phyloP scores from a whole-genome alignment of 2,329 filamentous ascomycete genomes.

The Coniochaeta ligniaria region DNA sequence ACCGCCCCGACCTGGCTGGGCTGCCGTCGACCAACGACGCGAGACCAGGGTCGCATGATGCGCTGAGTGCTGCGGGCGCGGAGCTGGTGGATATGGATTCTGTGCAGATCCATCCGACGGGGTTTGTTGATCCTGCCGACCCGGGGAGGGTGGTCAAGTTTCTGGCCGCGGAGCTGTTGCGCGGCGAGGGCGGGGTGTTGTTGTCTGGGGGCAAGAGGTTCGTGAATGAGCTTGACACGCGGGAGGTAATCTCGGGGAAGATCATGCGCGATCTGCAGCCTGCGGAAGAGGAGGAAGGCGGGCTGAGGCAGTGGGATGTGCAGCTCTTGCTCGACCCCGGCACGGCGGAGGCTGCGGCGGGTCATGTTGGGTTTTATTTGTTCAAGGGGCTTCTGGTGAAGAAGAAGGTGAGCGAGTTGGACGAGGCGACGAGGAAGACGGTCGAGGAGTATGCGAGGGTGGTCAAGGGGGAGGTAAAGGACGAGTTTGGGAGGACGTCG shows the following conservation, averaged over 20 bases:
- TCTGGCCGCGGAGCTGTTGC: slow-evolving; percentile 54
- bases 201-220: slow-evolving; percentile 44
- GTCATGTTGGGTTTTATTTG: slow-evolving; percentile 55
- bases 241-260: slow-evolving; percentile 46
- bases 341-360: slow-evolving; percentile 39
- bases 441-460: slow-evolving; percentile 41
- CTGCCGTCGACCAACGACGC: slow-evolving; percentile 58
- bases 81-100: slow-evolving; percentile 43
- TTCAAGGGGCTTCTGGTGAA: slow-evolving; percentile 55
- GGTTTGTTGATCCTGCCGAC: slow-evolving; percentile 50
- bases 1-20: slow-evolving; percentile 51
- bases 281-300: slow-evolving; percentile 15
- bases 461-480: slow-evolving; percentile 29
- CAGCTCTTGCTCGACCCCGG: slow-evolving; percentile 53
- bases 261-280: slow-evolving; percentile 29
- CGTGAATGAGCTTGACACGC: slow-evolving; percentile 55
- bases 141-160: slow-evolving; percentile 45
- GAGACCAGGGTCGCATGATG: slow-evolving; percentile 42
- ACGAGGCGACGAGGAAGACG: slow-evolving; percentile 26
- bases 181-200: slow-evolving; percentile 56
- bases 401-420: slow-evolving; percentile 43
- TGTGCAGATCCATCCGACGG: slow-evolving; percentile 60
- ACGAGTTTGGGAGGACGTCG: slow-evolving; percentile 37
- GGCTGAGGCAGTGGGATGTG: slow-evolving; percentile 48
- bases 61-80: slow-evolving; percentile 32